These are phyloP conservation scores for Salinomyces thailandicus DNA, from an alignment of 2,329 filamentous ascomycete genomes.

Conservation along the genomic window DNA sequence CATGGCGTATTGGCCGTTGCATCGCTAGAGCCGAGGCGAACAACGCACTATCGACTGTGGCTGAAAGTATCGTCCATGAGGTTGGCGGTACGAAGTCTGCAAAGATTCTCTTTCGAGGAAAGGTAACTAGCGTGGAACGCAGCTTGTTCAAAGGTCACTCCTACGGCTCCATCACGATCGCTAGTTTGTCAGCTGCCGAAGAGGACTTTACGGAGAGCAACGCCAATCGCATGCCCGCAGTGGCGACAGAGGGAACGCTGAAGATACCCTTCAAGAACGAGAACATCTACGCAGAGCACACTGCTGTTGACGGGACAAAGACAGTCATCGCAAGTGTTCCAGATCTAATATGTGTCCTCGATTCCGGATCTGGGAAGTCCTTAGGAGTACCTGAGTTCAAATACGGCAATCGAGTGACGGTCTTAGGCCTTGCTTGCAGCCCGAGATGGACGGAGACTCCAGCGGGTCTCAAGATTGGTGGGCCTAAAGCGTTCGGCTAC, in stretches of 20 bases:
- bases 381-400: slow-evolving; percentile 46
- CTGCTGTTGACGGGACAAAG: slow-evolving; percentile 26
- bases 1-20: slow-evolving; percentile 48
- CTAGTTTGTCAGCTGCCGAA: slow-evolving; percentile 11
- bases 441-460: slow-evolving; percentile 44
- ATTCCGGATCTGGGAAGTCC: slow-evolving; percentile 39
- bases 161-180: slow-evolving; percentile 49
- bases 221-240: slow-evolving; percentile 15
- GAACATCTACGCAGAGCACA: slow-evolving; percentile 50
- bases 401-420: slow-evolving; percentile 43
- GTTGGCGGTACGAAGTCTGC: slow-evolving; percentile 45
- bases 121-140: slow-evolving; percentile 52
- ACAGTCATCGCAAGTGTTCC: slow-evolving; percentile 39
- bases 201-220: slow-evolving; percentile 22
- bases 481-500: slow-evolving; percentile 41
- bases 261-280: slow-evolving; percentile 41
- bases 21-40: slow-evolving; percentile 42
- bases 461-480: slow-evolving; percentile 41
- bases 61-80: slow-evolving; percentile 49
- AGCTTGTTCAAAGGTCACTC: slow-evolving; percentile 47
- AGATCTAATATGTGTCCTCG: slow-evolving; percentile 41
- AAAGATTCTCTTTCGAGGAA: slow-evolving; percentile 52
- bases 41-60: slow-evolving; percentile 45
- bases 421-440: slow-evolving; percentile 45
- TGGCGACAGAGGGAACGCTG: not conserved